Evolutionary conservation across 2,329 filamentous ascomycete species (phyloP).

Genomic region (Stemphylium beticola): DNA sequence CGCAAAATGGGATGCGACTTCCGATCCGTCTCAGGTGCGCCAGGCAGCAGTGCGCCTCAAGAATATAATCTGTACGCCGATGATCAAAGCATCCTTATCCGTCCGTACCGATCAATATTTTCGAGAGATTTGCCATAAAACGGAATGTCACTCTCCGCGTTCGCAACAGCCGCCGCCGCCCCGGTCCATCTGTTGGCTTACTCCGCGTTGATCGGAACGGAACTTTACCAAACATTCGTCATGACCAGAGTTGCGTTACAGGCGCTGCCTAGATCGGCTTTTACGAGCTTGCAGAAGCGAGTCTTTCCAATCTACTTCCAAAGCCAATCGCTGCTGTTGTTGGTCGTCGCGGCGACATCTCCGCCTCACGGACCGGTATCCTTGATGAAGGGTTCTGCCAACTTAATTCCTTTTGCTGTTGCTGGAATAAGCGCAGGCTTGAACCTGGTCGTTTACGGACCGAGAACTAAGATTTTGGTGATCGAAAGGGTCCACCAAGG

Average conservation of each 20-base stretch:
- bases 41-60: conserved; percentile 12
- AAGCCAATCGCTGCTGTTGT: conserved; percentile 44
- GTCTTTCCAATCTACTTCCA: conserved; percentile 52
- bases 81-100: neutral
- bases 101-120: neutral
- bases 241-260: conserved; percentile 50
- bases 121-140: too few relatives aligned
- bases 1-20: neutral
- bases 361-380: conserved; percentile 44
- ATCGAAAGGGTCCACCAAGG: conserved; percentile 44
- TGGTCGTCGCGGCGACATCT: conserved; percentile 43
- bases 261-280: conserved; percentile 46
- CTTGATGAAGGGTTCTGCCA: conserved; percentile 25
- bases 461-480: conserved; percentile 43
- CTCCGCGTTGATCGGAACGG: conserved; percentile 49
- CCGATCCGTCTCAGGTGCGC: neutral
- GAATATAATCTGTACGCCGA: neutral
- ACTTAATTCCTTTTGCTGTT: conserved; percentile 38
- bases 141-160: neutral
- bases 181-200: conserved; percentile 50
- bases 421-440: conserved; percentile 41
- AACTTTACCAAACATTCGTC: conserved; percentile 51
- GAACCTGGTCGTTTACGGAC: conserved; percentile 48
- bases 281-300: conserved; percentile 49
- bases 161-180: conserved; percentile 13